phyloP scores from a whole-genome alignment of 2,329 filamentous ascomycete genomes.

The Phaeosphaeriaceae sp. region DNA sequence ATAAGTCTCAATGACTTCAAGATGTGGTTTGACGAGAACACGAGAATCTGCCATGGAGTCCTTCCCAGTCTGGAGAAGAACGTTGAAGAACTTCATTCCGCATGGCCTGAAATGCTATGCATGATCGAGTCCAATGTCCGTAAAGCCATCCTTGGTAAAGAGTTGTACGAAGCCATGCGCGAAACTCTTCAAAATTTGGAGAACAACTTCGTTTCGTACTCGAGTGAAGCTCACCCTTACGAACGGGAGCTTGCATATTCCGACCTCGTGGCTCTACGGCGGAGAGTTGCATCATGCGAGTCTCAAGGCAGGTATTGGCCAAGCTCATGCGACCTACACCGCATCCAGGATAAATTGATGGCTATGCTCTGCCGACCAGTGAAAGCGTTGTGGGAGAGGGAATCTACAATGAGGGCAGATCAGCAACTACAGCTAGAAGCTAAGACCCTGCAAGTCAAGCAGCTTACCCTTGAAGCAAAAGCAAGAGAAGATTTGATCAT shows the following conservation, averaged over 20 bases:
- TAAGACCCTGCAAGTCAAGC: neutral
- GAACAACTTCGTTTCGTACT: neutral
- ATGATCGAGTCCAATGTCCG: neutral
- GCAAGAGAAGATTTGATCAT: neutral
- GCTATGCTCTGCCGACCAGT: neutral
- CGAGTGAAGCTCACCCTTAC: neutral
- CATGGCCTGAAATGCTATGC: neutral
- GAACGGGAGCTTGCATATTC: neutral
- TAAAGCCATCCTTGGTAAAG: neutral
- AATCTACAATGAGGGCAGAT: neutral
- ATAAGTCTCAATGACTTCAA: neutral
- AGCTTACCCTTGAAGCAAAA: neutral
- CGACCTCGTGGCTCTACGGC: neutral
- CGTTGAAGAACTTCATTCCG: neutral
- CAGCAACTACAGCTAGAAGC: neutral
- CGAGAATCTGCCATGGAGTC: neutral
- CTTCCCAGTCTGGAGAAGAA: neutral
- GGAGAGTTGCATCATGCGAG: neutral
- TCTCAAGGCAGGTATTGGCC: neutral
- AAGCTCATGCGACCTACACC: neutral
- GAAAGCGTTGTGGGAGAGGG: neutral
- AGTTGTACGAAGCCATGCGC: neutral
- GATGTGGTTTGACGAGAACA: neutral
- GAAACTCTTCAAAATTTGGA: neutral
- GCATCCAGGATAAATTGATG: neutral